A percentile compares a stretch with the other conserved stretches of the same genome.
Conservation (phyloP, 176 grass and related monocot genomes). For the Melocanna baccifera region DNA sequence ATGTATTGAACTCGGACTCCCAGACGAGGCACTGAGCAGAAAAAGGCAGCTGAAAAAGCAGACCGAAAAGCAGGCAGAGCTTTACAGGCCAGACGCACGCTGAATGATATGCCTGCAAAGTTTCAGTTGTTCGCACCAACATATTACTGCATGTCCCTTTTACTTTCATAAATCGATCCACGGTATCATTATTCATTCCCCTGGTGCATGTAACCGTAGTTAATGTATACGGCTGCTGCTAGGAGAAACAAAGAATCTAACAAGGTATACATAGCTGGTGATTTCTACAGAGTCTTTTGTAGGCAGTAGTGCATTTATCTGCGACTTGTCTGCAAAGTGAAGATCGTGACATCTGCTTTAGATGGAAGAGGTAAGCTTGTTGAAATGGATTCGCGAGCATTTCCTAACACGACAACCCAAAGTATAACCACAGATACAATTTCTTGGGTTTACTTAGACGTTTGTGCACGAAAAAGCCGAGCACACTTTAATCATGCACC, state of each 20-base stretch:
- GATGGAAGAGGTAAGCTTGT: not conserved
- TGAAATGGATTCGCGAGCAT: constrained; percentile 11
- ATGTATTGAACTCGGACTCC: constrained; percentile 19
- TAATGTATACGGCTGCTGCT: not conserved
- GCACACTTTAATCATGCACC: constrained; percentile 26
- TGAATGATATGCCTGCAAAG: constrained; percentile 53
- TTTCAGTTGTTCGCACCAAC: not conserved
- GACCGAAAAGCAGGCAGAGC: constrained; percentile 17
- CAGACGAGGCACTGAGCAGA: constrained; percentile 9
- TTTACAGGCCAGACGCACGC: constrained; percentile 44
- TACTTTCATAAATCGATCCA: not conserved
- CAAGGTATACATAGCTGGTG: not conserved
- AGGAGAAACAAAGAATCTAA: constrained; percentile 25
- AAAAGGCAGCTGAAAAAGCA: constrained; percentile 4
- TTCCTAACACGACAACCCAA: not conserved
- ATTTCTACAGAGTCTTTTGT: not conserved
- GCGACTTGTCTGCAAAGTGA: constrained; percentile 25
- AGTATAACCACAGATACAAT: constrained; percentile 8
- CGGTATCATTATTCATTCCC: not conserved
- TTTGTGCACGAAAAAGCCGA: constrained; percentile 7
- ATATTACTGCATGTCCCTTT: not conserved
- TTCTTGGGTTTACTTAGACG: constrained; percentile 27
- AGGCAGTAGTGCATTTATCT: not conserved
- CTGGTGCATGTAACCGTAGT: not conserved
- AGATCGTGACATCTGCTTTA: constrained; percentile 18